Evolutionary conservation across 176 grass and related monocot genomes (phyloP), one percentile per base, ranked within the genome.

Genomic region (Pontederia paniculata): DNA sequence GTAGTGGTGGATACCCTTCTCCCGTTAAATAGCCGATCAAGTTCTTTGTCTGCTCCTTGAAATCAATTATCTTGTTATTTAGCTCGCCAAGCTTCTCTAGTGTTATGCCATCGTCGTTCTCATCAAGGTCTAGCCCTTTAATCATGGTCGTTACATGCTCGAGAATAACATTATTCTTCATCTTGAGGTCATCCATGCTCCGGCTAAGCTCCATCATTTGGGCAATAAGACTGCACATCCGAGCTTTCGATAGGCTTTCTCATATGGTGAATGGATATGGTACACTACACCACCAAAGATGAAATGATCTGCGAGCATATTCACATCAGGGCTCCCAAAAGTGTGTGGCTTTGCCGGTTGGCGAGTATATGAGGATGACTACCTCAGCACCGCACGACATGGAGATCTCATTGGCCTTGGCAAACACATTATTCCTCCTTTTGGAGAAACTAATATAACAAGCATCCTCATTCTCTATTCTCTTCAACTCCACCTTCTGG

Each of bases 391-490:
- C 76, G 49, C 60, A 72, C 10, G 72, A 57, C 14, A 61, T 78
- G 44, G 76, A 66, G 41, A 78, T 45, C 42, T 72, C 76, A 2
- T 44, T 58, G 45, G 76, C 76, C n/a, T 72, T 72, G 21, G 58
- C 59, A 12, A 72, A 78, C n/a, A 78, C 15, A 3, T 68, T 45
- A 5, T 45, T 42, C 6, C 59, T 57, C 6, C 76, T 60, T 52
- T 78, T 78, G 0, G 68, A 71, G 68, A 72, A 78, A 47, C 76
- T 66, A 2, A 72, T 68, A 9, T 72, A 53, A 7, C 60, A 52
- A 9, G 76, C 76, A 9, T 72, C 60, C 5, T 66, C 76, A 9
- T 12, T 66, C 45, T 65, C 51, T 9, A 78, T 72, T n/a, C 67
- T 66, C 45, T 60, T 78, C 37, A 72, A 66, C 45, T 58, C 68